Evolutionary conservation across 495 filamentous ascomycete species (phyloP).

Genomic region (Pyrenopolyporus hunteri): DNA sequence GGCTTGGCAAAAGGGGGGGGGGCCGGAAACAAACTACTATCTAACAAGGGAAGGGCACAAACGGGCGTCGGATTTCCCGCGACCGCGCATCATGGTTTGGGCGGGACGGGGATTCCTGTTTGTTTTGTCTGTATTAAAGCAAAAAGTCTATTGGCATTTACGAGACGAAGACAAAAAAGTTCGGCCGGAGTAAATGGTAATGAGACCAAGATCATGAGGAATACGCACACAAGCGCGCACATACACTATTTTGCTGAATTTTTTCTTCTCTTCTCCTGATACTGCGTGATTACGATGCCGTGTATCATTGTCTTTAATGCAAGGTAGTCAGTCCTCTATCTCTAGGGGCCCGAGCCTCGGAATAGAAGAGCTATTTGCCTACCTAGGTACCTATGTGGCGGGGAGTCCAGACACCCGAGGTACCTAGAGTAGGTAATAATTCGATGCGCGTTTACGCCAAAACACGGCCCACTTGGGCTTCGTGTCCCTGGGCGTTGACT

Average conservation of each 20-base stretch:
- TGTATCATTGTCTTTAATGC: no score
- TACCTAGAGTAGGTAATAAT: no score
- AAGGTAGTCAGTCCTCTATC: no score
- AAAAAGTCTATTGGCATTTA: slow-evolving; percentile 40
- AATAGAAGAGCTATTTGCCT: no score
- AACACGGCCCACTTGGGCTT: no score
- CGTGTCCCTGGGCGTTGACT: no score
- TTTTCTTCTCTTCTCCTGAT: background rate
- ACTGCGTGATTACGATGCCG: no score
- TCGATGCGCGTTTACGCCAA: no score
- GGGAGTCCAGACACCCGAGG: no score
- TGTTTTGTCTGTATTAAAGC: slow-evolving; percentile 42
- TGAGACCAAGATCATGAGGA: slow-evolving; percentile 17
- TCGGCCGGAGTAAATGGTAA: slow-evolving; percentile 22
- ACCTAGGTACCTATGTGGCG: no score
- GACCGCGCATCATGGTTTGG: slow-evolving; percentile 18
- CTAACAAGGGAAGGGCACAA: slow-evolving; percentile 19
- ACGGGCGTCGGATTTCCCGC: slow-evolving; percentile 34
- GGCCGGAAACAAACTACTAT: slow-evolving; percentile 11
- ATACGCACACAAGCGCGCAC: no score
- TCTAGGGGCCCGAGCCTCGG: no score
- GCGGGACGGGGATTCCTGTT: slow-evolving; percentile 28
- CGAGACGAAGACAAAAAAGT: slow-evolving; percentile 26
- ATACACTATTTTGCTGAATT: background rate
- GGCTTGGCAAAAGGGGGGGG: slow-evolving; percentile 7